Conservation (phyloP, 2,329 filamentous ascomycete species). For the Neonectria coccinea region DNA sequence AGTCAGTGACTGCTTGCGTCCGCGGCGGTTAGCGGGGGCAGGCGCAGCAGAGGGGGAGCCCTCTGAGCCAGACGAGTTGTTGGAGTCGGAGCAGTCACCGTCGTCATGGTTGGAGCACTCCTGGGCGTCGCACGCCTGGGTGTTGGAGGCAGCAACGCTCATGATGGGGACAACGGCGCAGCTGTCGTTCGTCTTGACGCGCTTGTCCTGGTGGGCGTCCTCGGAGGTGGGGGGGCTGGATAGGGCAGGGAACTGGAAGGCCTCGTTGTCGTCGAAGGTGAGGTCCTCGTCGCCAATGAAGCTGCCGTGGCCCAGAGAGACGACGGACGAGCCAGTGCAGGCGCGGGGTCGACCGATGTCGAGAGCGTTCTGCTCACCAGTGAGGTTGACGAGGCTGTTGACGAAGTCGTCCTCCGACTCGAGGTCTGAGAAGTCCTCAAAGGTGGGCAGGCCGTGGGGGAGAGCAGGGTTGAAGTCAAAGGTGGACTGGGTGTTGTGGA, state of each 20-base stretch:
- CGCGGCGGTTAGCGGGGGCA: conserved; percentile 84
- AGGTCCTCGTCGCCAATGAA: conserved; percentile 83
- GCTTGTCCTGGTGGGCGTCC: conserved; percentile 68
- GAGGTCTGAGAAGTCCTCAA: conserved; percentile 89
- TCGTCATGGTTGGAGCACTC: conserved; percentile 51
- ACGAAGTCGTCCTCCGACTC: conserved; percentile 90
- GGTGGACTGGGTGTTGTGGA: conserved; percentile 51
- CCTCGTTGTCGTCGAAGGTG: conserved; percentile 77
- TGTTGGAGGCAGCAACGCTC: conserved; percentile 52
- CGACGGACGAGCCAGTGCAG: conserved; percentile 74
- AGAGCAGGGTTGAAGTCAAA: conserved; percentile 66
- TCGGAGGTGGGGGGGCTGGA: conserved; percentile 67
- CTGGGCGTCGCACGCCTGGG: conserved; percentile 52
- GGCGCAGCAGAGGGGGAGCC: conserved; percentile 57
- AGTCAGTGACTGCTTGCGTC: conserved; percentile 97
- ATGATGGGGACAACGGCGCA: conserved; percentile 55
- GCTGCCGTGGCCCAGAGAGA: conserved; percentile 79
- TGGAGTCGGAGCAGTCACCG: conserved; percentile 54
- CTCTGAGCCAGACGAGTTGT: conserved; percentile 59
- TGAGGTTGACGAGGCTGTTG: conserved; percentile 77
- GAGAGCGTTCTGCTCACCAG: conserved; percentile 55
- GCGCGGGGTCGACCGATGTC: conserved; percentile 78
- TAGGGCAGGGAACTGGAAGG: conserved; percentile 70
- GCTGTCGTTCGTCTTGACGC: conserved; percentile 62
- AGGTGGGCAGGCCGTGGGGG: conserved; percentile 74